phyloP scores from a whole-genome alignment of 2,329 filamentous ascomycete genomes.

The Cordyceps javanica region DNA sequence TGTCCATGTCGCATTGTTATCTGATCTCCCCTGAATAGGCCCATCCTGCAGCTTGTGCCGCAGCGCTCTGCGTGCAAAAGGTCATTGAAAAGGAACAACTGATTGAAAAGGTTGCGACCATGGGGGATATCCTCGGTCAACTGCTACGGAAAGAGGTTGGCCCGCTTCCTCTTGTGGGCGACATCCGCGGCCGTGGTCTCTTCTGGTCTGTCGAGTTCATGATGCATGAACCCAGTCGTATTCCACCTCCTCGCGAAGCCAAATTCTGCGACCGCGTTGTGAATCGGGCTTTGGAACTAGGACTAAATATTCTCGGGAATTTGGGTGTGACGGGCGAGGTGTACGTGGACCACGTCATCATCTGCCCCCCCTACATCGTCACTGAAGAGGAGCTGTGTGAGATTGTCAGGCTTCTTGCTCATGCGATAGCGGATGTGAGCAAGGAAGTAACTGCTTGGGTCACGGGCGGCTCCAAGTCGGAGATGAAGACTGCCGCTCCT shows the following conservation, averaged over 20 bases:
- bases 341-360: constrained; percentile 11
- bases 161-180: constrained; percentile 22
- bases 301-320: constrained; percentile 12
- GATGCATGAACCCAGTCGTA: background rate
- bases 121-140: constrained; percentile 12
- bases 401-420: constrained; percentile 9
- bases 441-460: background rate
- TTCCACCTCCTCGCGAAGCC: background rate
- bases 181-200: constrained; percentile 24
- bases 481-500: background rate
- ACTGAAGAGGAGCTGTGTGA: background rate
- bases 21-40: background rate
- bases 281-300: background rate
- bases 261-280: constrained; percentile 6
- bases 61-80: constrained; percentile 23
- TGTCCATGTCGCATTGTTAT: background rate
- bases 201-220: constrained; percentile 23
- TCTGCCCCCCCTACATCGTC: constrained; percentile 12
- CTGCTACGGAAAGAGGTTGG: constrained; percentile 19
- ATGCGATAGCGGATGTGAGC: background rate
- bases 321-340: constrained; percentile 6
- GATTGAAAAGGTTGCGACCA: constrained; percentile 15
- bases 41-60: constrained; percentile 16
- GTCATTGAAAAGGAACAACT: constrained; percentile 37
- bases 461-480: background rate